Base-by-base conservation (phyloP, 2,329 filamentous ascomycete genomes). In the Cadophora sp. region DNA sequence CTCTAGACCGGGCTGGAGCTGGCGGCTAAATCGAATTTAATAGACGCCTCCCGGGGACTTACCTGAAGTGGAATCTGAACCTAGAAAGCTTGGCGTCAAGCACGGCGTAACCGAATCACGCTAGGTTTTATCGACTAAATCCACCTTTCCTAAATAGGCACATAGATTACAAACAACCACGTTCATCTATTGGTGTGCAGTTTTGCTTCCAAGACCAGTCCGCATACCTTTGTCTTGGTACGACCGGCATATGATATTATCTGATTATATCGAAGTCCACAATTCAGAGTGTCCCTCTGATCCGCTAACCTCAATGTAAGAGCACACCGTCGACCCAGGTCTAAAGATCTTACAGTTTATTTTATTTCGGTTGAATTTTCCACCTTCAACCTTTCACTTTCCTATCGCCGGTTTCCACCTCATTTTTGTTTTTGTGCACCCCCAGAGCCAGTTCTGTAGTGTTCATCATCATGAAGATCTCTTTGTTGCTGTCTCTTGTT, bases 381-480 rank as follows among this genome's bases (percentile, higher is more conserved):
- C 20, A 24, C 20, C 47, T 50, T 50, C 20, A 50, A 50, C 47
- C 20, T 50, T 50, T 50, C 47, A 27, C 20, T 24, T 27, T 50
- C 47, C 20, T 50, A 27, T 50, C 47, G 47, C 47, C 47, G 22
- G 47, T 50, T 27, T 45, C n/a, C n/a, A n/a, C 27, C 7, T 50
- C 20, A 5, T 1, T 48, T 48, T 48, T 48, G 4, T 50, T 50
- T 50, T 50, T 7, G 7, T 50, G 47, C 47, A 50, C 11, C 47
- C 20, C 3, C 47, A 50, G 47, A 20, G 47, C 20, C 20, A 50
- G 47, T 50, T 27, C 47, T 50, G 47, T 50, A 24, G 47, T n/a
- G n/a, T n/a, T n/a, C 20, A 27, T 50, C 47, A 50, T 50, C 47
- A 50, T 50, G 47, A 50, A 50, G 47, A 50, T 27, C 47, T 50